Percentiles rank a stretch among this genome's conserved stretches.
phyloP scores from a whole-genome alignment of 2,329 filamentous ascomycete genomes.

The Aspergillus unguis region DNA sequence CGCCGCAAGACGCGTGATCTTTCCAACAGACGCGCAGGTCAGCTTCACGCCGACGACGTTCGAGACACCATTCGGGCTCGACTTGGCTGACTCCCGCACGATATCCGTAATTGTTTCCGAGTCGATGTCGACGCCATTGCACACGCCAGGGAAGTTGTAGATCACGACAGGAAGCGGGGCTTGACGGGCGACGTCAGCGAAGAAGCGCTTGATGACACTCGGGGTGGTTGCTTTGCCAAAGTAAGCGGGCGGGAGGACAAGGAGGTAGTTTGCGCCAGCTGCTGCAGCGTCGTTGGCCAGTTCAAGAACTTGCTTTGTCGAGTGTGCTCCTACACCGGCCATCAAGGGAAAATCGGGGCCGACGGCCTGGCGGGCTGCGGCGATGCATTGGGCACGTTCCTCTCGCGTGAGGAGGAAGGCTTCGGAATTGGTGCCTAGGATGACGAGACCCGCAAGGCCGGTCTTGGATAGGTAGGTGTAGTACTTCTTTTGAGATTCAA shows the following conservation, averaged over 20 bases:
- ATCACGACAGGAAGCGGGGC: constrained; percentile 58
- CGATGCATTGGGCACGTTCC: constrained; percentile 56
- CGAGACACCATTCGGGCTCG: constrained; percentile 34
- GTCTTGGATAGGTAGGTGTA: constrained; percentile 51
- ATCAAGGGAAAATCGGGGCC: constrained; percentile 57
- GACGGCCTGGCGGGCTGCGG: constrained; percentile 53
- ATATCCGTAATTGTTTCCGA: constrained; percentile 58
- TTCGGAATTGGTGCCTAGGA: constrained; percentile 56
- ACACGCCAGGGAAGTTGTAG: constrained; percentile 68
- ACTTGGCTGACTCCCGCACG: constrained; percentile 42
- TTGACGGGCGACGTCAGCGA: constrained; percentile 53
- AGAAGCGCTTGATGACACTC: constrained; percentile 59
- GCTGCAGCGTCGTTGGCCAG: constrained; percentile 56
- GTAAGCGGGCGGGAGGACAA: constrained; percentile 63
- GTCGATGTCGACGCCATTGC: constrained; percentile 66
- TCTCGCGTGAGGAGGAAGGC: constrained; percentile 58
- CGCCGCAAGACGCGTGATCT: constrained; percentile 56
- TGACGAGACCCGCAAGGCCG: constrained; percentile 52
- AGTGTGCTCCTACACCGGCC: constrained; percentile 63
- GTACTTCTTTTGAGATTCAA: constrained; percentile 50
- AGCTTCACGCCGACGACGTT: constrained; percentile 65
- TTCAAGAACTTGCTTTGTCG: constrained; percentile 61
- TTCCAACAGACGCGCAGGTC: constrained; percentile 61
- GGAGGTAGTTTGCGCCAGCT: constrained; percentile 60
- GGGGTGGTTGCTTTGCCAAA: constrained; percentile 62